These are phyloP conservation scores for Pleurotus eryngii DNA, from an alignment of 768 basidiomycete genomes.

Conservation along the genomic window DNA sequence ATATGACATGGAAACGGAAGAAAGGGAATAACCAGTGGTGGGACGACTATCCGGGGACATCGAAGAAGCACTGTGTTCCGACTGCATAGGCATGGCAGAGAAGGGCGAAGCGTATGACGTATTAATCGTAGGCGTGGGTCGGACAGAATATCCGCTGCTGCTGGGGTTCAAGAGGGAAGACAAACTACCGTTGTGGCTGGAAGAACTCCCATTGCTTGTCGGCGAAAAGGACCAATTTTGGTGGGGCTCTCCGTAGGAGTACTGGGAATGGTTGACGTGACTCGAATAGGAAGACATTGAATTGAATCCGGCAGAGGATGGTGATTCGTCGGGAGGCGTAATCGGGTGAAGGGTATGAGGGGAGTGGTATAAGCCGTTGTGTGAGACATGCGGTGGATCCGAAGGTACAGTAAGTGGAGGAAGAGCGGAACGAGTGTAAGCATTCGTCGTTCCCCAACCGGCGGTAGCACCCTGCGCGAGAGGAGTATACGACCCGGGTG, in stretches of 20 bases:
- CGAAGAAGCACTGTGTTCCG: conserved; percentile 67
- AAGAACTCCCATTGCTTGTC: conserved; percentile 45
- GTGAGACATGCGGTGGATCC: conserved; percentile 60
- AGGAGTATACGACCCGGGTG: conserved; percentile 77
- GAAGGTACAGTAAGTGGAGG: conserved; percentile 84
- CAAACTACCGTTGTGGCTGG: conserved; percentile 68
- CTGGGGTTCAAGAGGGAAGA: conserved; percentile 79
- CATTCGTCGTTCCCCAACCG: conserved; percentile 50
- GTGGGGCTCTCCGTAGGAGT: conserved; percentile 56
- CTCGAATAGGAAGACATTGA: conserved; percentile 41
- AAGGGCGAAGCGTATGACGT: conserved; percentile 72
- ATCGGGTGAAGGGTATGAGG: conserved; percentile 64
- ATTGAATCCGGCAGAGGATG: conserved; percentile 42
- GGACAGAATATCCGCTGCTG: conserved; percentile 48
- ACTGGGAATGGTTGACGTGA: conserved; percentile 49
- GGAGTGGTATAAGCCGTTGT: conserved; percentile 58
- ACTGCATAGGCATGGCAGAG: conserved; percentile 65
- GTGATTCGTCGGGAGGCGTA: conserved; percentile 68
- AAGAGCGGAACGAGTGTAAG: conserved; percentile 58
- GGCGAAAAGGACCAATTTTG: conserved; percentile 49
- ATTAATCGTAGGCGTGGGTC: conserved; percentile 68
- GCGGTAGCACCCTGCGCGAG: conserved; percentile 54
- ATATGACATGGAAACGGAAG: conserved; percentile 74
- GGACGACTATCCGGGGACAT: conserved; percentile 84
- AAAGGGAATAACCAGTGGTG: conserved; percentile 82